Conservation (phyloP, 305 asterid genomes). For the Fraxinus ornus region DNA sequence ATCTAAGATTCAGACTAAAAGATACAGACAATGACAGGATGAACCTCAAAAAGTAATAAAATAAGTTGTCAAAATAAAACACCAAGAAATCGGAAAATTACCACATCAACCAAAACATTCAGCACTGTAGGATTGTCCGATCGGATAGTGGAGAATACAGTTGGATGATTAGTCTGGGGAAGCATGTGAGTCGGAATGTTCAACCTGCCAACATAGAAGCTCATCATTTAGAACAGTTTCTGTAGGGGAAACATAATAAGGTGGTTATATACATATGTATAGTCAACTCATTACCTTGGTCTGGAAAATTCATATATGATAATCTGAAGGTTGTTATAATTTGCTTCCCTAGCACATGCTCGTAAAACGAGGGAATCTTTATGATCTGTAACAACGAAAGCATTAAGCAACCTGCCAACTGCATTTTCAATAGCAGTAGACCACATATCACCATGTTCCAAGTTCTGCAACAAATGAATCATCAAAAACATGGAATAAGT, state of each 20-base stretch:
- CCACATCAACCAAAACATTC: constrained; percentile 89
- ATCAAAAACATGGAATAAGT: constrained; percentile 29
- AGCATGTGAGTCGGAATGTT: constrained; percentile 85
- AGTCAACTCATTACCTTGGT: constrained; percentile 55
- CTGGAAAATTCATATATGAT: constrained; percentile 75
- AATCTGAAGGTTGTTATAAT: constrained; percentile 59
- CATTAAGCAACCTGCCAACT: constrained; percentile 69
- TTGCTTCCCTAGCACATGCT: constrained; percentile 77
- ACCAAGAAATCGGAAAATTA: constrained; percentile 33
- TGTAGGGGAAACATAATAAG: constrained; percentile 9
- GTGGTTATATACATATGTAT: constrained; percentile 20
- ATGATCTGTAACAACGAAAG: constrained; percentile 83
- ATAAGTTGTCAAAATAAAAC: background rate
- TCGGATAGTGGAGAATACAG: constrained; percentile 61
- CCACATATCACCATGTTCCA: constrained; percentile 77
- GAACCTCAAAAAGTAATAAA: background rate
- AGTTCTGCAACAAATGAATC: constrained; percentile 47
- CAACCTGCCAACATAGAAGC: constrained; percentile 51
- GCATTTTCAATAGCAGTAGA: constrained; percentile 84
- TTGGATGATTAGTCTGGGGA: constrained; percentile 87
- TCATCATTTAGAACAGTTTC: constrained; percentile 19
- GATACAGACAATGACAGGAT: background rate
- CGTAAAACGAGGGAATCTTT: constrained; percentile 68
- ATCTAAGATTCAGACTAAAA: constrained; percentile 8
- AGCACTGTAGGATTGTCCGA: constrained; percentile 68